phyloP scores from a whole-genome alignment of 2,329 filamentous ascomycete genomes.

The Sclerotiophoma versabilis region DNA sequence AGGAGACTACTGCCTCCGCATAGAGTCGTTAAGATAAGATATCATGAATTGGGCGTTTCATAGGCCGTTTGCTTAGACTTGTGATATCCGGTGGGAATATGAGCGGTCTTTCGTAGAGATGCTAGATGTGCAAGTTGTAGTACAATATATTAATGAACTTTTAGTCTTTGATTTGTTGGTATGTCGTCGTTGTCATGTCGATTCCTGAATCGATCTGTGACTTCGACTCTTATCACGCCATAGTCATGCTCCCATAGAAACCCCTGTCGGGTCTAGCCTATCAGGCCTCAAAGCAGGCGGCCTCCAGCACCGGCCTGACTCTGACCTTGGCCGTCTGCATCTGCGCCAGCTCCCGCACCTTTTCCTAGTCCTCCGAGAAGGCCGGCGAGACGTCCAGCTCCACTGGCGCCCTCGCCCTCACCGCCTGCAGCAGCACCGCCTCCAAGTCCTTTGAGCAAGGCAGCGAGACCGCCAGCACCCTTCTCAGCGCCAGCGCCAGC shows the following conservation, averaged over 20 bases:
- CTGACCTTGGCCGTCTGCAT: not conserved
- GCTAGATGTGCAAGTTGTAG: not conserved
- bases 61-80: constrained; percentile 18
- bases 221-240: not conserved
- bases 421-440: not conserved
- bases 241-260: not conserved
- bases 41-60: constrained; percentile 21
- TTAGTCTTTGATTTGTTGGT: not conserved
- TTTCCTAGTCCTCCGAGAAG: constrained; percentile 1
- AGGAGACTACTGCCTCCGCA: constrained; percentile 35
- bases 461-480: constrained; percentile 1
- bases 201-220: constrained; percentile 12
- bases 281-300: not conserved
- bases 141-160: constrained; percentile 4
- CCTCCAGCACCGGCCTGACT: not conserved
- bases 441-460: not conserved
- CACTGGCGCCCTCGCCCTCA: not conserved
- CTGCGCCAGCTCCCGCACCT: not conserved
- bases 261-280: not conserved
- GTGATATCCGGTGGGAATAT: constrained; percentile 23
- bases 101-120: not conserved
- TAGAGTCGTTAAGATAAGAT: constrained; percentile 5
- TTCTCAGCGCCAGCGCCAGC: no score
- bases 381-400: not conserved
- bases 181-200: not conserved